Evolutionary conservation across 2,329 filamentous ascomycete genomes (phyloP), one percentile per base, ranked within the genome.

Genomic region (Capronia americana): DNA sequence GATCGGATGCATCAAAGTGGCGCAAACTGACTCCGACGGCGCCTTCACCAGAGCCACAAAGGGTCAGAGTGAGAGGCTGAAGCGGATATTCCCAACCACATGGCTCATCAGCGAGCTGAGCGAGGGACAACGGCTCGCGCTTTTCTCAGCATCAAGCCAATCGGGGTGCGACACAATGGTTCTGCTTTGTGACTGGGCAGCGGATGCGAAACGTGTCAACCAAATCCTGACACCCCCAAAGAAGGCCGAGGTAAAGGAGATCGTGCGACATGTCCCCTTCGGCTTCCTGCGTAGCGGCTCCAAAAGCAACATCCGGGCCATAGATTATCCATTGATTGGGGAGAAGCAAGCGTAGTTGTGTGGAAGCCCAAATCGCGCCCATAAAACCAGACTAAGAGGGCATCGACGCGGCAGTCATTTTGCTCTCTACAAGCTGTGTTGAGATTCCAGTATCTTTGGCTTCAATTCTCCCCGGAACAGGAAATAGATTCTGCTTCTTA

Each of bases 31-130:
- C 51, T 64, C 54, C 41, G 53, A 59, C 62, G 46, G 61, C 46
- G 55, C 44, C 46, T 48, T 41, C 34, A 30, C 26, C 53, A 30
- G n/a, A 28, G 10, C 53, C 26, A 5, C 10, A 38, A 38, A 34
- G 53, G 20, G n/a, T 32, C 60, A 62, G 24, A 26, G 20, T 32
- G 24, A 24, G 32, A 55, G 41, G 23, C 59, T 32, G 53, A n/a
- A 55, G 53, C 24, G 53, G 53, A 28, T 48, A 20, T 57, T 51
- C 34, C 55, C 62, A 60, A 56, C 66, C 66, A 65, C 66, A 68
- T 68, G 66, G 61, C 41, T 60, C 56, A 61, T 60, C 24, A 41
- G 38, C n/a, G 28, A 63, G 28, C 63, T 57, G 62, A 60, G 38
- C 26, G 41, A 51, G 50, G 62, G 46, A 48, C 30, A 17, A 17